phyloP scores from a whole-genome alignment of 495 filamentous ascomycete species.

The Neurospora tetrasperma region DNA sequence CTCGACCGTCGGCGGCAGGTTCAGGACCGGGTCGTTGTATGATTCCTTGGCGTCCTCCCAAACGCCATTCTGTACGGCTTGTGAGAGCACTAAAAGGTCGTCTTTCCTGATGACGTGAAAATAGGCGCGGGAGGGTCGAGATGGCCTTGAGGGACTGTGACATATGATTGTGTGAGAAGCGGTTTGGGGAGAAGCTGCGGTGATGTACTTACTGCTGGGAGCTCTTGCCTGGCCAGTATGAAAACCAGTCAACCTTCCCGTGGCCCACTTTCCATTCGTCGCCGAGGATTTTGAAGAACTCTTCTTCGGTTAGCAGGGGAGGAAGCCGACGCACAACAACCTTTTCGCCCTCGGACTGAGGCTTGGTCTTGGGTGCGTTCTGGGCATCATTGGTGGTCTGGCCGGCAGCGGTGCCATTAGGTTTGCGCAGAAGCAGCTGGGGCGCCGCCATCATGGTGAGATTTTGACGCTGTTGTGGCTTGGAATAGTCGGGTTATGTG shows the following conservation, averaged over 20 bases:
- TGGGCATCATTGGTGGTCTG: slow-evolving; percentile 39
- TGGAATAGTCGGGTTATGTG: background rate
- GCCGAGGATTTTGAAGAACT: slow-evolving; percentile 66
- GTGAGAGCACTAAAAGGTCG: slow-evolving; percentile 49
- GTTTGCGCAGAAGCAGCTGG: slow-evolving; percentile 23
- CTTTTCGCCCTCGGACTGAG: slow-evolving; percentile 60
- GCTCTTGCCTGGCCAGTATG: slow-evolving; percentile 70
- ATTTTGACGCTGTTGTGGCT: background rate
- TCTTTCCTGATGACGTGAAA: slow-evolving; percentile 57
- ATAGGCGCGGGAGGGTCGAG: slow-evolving; percentile 66
- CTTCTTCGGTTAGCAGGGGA: slow-evolving; percentile 69
- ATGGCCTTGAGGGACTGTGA: slow-evolving; percentile 63
- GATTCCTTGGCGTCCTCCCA: slow-evolving; percentile 71
- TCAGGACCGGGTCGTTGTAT: slow-evolving; percentile 52
- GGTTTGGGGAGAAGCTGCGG: background rate
- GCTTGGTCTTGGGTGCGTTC: slow-evolving; percentile 42
- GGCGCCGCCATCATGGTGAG: slow-evolving; percentile 21
- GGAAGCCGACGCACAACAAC: slow-evolving; percentile 77
- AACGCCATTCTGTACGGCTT: slow-evolving; percentile 49
- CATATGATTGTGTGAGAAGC: slow-evolving; percentile 7
- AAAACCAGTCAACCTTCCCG: slow-evolving; percentile 75
- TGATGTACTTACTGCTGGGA: slow-evolving; percentile 66
- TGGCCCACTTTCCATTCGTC: slow-evolving; percentile 69
- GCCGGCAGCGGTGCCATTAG: slow-evolving; percentile 18
- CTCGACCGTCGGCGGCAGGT: slow-evolving; percentile 68